phyloP scores from a whole-genome alignment of 1,284 basidiomycete species.

The Marasmius tenuissimus region DNA sequence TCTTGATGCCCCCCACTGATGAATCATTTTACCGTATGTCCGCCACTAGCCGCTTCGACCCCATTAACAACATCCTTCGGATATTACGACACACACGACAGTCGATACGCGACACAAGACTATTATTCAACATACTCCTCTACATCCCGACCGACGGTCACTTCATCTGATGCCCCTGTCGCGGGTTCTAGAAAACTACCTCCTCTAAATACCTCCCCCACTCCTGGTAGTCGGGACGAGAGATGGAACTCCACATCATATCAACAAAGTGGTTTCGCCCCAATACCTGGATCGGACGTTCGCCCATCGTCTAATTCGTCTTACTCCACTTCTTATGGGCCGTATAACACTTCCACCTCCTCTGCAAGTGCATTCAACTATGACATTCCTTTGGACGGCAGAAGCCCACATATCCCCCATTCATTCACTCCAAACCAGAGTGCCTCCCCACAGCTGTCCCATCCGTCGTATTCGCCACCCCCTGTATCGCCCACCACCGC shows the following conservation, averaged over 20 bases:
- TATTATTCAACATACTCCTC: slow-evolving; percentile 45
- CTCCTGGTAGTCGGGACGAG: slow-evolving; percentile 33
- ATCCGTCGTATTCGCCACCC: slow-evolving; percentile 26
- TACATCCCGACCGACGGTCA: slow-evolving; percentile 43
- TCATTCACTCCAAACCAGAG: slow-evolving; percentile 16
- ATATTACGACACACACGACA: slow-evolving; percentile 56
- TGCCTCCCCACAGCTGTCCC: slow-evolving; percentile 28
- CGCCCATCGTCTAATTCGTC: slow-evolving; percentile 5
- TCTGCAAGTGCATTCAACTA: slow-evolving; percentile 31
- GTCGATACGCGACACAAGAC: slow-evolving; percentile 50
- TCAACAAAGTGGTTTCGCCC: slow-evolving; percentile 21
- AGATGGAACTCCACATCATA: slow-evolving; percentile 48
- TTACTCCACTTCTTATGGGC: slow-evolving; percentile 1
- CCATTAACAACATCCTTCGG: slow-evolving; percentile 41
- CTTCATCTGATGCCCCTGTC: slow-evolving; percentile 37
- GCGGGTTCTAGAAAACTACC: slow-evolving; percentile 48
- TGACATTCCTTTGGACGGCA: slow-evolving; percentile 24
- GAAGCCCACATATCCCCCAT: slow-evolving; percentile 7
- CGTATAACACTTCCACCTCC: slow-evolving; percentile 38
- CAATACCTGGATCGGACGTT: slow-evolving; percentile 2
- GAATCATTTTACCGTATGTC: background rate
- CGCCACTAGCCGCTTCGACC: slow-evolving; percentile 37
- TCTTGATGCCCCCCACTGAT: slow-evolving; percentile 19
- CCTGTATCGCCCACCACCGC: slow-evolving; percentile 30
- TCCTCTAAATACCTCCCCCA: slow-evolving; percentile 38